Percentiles rank a stretch among this genome's conserved stretches.
Evolutionary conservation across 371 early-diverging fungal genomes (phyloP).

Genomic region (Rhizopus arrhizus): DNA sequence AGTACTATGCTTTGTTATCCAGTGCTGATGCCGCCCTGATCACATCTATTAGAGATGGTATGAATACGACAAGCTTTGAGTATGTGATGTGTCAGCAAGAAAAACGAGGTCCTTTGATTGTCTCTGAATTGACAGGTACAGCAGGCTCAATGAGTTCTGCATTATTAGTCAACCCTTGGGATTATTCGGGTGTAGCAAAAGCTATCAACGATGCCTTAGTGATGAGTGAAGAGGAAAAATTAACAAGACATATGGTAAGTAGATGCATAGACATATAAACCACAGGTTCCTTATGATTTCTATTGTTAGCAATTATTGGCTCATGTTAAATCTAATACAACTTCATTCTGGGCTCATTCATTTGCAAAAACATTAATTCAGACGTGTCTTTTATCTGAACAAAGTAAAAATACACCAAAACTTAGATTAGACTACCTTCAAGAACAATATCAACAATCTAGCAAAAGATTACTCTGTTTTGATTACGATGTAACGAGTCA

Average conservation of each 20-base stretch:
- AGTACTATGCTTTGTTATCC: conserved; percentile 93
- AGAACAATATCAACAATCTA: conserved; percentile 55
- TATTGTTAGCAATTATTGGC: conserved; percentile 72
- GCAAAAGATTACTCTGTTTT: conserved; percentile 77
- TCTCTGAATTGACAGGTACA: conserved; percentile 98
- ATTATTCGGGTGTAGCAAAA: conserved; percentile 89
- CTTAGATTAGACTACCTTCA: conserved; percentile 55
- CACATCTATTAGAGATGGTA: conserved; percentile 97
- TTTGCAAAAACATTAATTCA: conserved; percentile 70
- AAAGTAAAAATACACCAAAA: conserved; percentile 68
- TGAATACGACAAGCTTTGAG: conserved; percentile 99
- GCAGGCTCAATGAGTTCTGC: conserved; percentile 91
- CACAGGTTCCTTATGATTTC: neutral
- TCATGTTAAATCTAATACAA: conserved; percentile 89
- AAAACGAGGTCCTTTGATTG: conserved; percentile 86
- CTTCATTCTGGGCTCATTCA: conserved; percentile 88
- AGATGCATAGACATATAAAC: neutral
- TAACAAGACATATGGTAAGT: conserved; percentile 69
- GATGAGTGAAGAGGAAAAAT: conserved; percentile 84
- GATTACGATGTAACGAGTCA: conserved; percentile 77
- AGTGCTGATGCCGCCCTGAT: conserved; percentile 95
- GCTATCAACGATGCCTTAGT: conserved; percentile 88
- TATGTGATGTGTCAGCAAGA: conserved; percentile 97
- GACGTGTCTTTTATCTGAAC: conserved; percentile 51
- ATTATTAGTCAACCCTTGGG: conserved; percentile 97